Evolutionary conservation across 2,329 filamentous ascomycete species (phyloP).

Genomic region (Claviceps lovelessii): DNA sequence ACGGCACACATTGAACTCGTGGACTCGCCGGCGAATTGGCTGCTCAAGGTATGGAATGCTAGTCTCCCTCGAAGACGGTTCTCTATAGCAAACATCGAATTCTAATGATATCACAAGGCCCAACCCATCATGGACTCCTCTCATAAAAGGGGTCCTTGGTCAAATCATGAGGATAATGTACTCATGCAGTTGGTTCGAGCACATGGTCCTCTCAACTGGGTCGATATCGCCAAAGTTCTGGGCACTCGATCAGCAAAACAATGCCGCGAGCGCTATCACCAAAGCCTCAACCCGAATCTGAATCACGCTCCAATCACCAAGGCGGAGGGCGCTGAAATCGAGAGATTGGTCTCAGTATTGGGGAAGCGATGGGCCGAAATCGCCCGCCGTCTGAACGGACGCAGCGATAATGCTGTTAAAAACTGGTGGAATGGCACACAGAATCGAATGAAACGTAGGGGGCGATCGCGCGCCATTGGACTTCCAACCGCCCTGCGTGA

Average conservation of each 20-base stretch:
- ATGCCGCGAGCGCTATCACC: constrained; percentile 85
- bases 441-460: constrained; percentile 54
- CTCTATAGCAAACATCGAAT: not conserved
- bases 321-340: constrained; percentile 59
- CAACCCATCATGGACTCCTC: not conserved
- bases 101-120: not conserved
- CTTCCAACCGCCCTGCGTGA: not conserved
- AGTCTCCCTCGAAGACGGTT: too few relatives aligned
- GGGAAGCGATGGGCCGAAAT: constrained; percentile 92
- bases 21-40: not conserved
- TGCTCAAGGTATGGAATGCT: not conserved
- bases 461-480: not conserved
- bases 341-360: constrained; percentile 59
- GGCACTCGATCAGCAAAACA: constrained; percentile 77
- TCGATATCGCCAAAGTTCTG: constrained; percentile 65
- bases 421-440: constrained; percentile 96
- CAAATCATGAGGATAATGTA: constrained; percentile 57
- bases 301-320: constrained; percentile 60
- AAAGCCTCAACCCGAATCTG: constrained; percentile 69
- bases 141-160: constrained; percentile 61
- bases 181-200: constrained; percentile 56
- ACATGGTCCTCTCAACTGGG: constrained; percentile 77
- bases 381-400: constrained; percentile 62
- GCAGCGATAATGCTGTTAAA: constrained; percentile 91
- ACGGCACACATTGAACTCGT: not conserved